Evolutionary conservation across 2,329 filamentous ascomycete genomes (phyloP), one percentile per base, ranked within the genome.

Genomic region (Pseudogymnoascus sp.): DNA sequence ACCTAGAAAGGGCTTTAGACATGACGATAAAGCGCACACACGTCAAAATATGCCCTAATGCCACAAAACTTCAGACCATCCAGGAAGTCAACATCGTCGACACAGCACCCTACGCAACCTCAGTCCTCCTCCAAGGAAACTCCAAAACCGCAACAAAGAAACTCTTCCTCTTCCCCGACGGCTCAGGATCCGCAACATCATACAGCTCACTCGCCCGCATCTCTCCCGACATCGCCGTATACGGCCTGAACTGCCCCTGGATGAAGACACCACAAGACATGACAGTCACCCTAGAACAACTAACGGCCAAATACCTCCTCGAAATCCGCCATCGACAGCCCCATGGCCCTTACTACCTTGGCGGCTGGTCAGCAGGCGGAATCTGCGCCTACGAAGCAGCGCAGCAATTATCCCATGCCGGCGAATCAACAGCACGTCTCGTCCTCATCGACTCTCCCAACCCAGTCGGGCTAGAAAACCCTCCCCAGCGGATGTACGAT

Each of bases 361-460:
- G 79, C 53, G 82, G 82, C 34, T 83, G 81, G 80, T 83, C 79
- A 10, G 81, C 79, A 7, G 82, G 81, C 50, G 81, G 81, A 7
- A 78, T 81, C 62, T 77, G 78, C 64, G 79, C 81, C 21, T 83
- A 76, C 65, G 75, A 78, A 62, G 76, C 76, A 3, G 76, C 77
- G 67, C 72, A 74, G 16, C 72, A 75, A 23, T 69, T 80, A 5
- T 71, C 75, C 28, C 68, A 72, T 25, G 69, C 73, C 23, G 75
- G 75, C 11, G 75, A 79, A 62, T 67, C 66, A 23, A 74, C 78
- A 23, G 70, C 72, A 10, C 71, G 73, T 8, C 69, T 80, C 4
- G 69, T 80, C 10, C 70, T 80, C 16, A 71, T 80, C 18, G 78
- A 80, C 65, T 75, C 77, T 0, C 78, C 78, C 0, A 73, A 74